Base-by-base conservation (phyloP, 2,329 filamentous ascomycete species). In the Sporothrix luriei region DNA sequence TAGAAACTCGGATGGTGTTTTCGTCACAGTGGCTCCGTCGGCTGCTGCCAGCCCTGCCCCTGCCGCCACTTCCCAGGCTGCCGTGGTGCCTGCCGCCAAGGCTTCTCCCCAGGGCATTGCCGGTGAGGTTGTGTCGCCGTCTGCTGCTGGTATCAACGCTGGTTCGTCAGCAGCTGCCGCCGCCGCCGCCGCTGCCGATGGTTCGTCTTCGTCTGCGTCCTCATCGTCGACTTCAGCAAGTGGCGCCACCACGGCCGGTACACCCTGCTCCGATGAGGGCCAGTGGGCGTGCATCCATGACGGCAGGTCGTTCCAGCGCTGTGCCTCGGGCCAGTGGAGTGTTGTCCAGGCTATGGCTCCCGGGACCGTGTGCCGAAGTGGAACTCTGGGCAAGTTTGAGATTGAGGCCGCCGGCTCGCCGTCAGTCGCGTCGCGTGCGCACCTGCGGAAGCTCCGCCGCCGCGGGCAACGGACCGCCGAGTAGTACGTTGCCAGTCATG, bases 311-410 rank as follows among this genome's bases (percentile, higher is more conserved):
- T 90, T 87, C 81, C 87, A 89, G 78, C 86, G 86, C 69, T 90
- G 87, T 74, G 87, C 85, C n/a, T 84, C 81, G 16, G 87, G 87
- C 6, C 73, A 77, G 68, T 90, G 87, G 87, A 82, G 84, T 21
- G 75, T 74, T 6, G 72, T 80, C 51, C 80, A 84, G 70, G 74
- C 78, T 48, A 82, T 89, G 81, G 83, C 87, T 1, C 73, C 79
- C 1, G 87, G 87, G 49, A 88, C 84, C 16, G 78, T 78, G 38
- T 90, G 87, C 77, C 70, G 54, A 6, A 43, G 40, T 7, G 69
- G 70, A 57, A 26, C 65, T 48, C 54, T 59, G 16, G 65, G 67
- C 59, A 65, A 21, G 33, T 68, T 72, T 21, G 24, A 66, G n/a
- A 64, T 69, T 29, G 38, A 21, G 21, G 29, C 48, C 4, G 61